Percentiles rank a stretch among this genome's conserved stretches.
Evolutionary conservation across 176 grass and related monocot genomes (phyloP).

Genomic region (Triticum turgidum): DNA sequence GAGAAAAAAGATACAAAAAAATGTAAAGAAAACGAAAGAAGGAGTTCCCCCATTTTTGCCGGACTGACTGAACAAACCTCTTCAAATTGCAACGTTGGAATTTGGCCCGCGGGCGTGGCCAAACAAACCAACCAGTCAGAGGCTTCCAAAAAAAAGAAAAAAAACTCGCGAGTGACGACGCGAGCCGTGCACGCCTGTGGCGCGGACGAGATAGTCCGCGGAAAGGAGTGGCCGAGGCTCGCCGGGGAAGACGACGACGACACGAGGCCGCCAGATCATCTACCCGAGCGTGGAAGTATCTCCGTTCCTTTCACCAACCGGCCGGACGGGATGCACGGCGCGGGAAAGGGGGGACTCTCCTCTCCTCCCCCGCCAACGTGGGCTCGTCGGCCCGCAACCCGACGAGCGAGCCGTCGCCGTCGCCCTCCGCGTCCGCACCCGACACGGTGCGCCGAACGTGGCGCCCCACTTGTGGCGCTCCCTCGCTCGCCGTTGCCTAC

Average conservation of each 20-base stretch:
- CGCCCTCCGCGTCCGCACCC: slow-evolving; percentile 10
- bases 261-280: slow-evolving; percentile 35
- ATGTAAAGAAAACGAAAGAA: too few species aligned
- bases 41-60: too few species aligned
- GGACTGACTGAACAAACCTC: neutral
- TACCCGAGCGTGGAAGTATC: slow-evolving; percentile 9
- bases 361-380: neutral
- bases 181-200: slow-evolving; percentile 3
- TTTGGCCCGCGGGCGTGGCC: neutral
- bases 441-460: slow-evolving; percentile 33
- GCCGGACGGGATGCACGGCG: neutral
- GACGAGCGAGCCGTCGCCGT: slow-evolving; percentile 15
- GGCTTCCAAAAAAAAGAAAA: too few species aligned
- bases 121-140: neutral
- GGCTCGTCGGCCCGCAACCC: slow-evolving; percentile 24
- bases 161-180: neutral
- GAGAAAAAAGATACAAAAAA: too few species aligned
- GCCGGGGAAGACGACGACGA: slow-evolving; percentile 33
- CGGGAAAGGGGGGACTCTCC: neutral
- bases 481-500: neutral
- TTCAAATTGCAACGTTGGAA: neutral
- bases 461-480: slow-evolving; percentile 14
- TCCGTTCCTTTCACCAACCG: slow-evolving; percentile 24
- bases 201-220: neutral
- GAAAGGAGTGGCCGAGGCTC: slow-evolving; percentile 25